Base-by-base conservation (phyloP, 2,329 filamentous ascomycete genomes). In the Penicillium digitatum region DNA sequence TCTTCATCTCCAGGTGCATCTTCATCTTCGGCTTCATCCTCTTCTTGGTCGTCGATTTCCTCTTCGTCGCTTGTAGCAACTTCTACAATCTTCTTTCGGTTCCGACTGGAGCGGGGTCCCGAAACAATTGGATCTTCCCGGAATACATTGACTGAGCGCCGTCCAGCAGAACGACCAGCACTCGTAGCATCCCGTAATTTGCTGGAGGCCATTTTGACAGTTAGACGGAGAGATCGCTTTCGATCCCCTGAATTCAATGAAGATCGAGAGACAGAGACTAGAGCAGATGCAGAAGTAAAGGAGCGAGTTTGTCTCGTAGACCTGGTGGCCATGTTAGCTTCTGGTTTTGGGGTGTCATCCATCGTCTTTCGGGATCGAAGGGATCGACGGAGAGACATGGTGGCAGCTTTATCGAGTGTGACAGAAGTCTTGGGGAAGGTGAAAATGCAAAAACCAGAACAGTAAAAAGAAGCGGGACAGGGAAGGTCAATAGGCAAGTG, bases 141-240 rank as follows among this genome's bases (percentile, higher is more conserved):
- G 40, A 79, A 77, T 14, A 76, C 74, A 61, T 79, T 79, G 58
- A 71, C 64, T 31, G 67, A 66, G 48, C 71, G 69, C 53, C 66
- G 65, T 49, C 59, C 60, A 37, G 64, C 59, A 29, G 64, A 60
- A 34, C 71, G 62, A 54, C 62, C 62, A 55, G 68, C 64, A 44
- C 67, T 69, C 44, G 74, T 79, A 26, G 75, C 77, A 61, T 80
- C 78, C 31, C 77, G 76, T 52, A 80, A 66, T 65, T 78, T 80
- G 63, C 71, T 78, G 20, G 77, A 72, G 18, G 78, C 75, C 72
- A 79, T 79, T 60, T 76, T 80, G 48, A 80, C 72, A 6, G 74
- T 80, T 51, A 80, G 64, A 58, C 72, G 74, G 45, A 80, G 74
- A 38, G 76, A 76, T 63, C 69, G 74, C 56, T 68, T 67, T 18